Conservation (phyloP, 345 rosid species). For the Brassica juncea region DNA sequence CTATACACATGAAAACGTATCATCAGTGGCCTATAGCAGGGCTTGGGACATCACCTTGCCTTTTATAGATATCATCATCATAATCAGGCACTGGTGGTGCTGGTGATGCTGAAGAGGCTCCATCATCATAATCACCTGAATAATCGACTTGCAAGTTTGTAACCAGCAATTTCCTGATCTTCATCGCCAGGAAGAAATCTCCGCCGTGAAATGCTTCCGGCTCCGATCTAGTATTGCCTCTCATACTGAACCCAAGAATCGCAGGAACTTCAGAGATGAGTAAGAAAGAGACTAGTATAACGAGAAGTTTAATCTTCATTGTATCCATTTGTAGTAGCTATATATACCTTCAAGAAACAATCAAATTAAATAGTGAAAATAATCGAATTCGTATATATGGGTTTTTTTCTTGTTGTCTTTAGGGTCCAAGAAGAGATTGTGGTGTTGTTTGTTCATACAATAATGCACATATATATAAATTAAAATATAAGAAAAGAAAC, state of each 20-base stretch:
- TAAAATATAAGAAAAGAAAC: background rate
- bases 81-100: slow-evolving; percentile 48
- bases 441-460: slow-evolving; percentile 12
- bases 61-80: slow-evolving; percentile 65
- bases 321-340: slow-evolving; percentile 7
- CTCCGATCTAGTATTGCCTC: slow-evolving; percentile 23
- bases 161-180: slow-evolving; percentile 31
- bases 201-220: slow-evolving; percentile 24
- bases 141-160: slow-evolving; percentile 33
- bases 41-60: slow-evolving; percentile 85
- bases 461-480: slow-evolving; percentile 1
- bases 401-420: background rate
- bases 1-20: slow-evolving; percentile 7
- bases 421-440: slow-evolving; percentile 18
- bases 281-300: slow-evolving; percentile 26
- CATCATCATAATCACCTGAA: slow-evolving; percentile 33
- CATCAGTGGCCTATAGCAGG: slow-evolving; percentile 74
- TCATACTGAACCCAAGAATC: slow-evolving; percentile 18
- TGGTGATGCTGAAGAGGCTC: slow-evolving; percentile 31
- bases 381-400: background rate
- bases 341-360: background rate
- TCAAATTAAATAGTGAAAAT: background rate
- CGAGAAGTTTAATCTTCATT: slow-evolving; percentile 18
- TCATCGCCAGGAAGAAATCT: slow-evolving; percentile 19
- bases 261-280: slow-evolving; percentile 25